These are phyloP conservation scores for Pseudogymnoascus sp. DNA, from an alignment of 2,329 filamentous ascomycete genomes.

Conservation along the genomic window DNA sequence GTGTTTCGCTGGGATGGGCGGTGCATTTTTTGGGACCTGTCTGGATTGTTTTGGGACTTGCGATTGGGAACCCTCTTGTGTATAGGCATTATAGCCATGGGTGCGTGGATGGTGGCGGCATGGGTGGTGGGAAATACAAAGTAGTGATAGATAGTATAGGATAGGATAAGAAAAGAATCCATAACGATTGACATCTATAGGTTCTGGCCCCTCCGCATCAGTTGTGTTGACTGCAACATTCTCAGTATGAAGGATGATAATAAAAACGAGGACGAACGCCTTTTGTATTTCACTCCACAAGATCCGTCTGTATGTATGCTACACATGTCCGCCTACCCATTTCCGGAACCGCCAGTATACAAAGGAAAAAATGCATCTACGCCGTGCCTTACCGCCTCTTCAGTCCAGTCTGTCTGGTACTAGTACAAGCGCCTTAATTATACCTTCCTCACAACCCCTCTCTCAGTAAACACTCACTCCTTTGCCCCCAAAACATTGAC, in stretches of 20 bases:
- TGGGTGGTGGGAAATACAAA: background rate
- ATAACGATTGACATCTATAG: background rate
- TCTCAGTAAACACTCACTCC: slow-evolving; percentile 19
- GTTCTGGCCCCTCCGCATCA: background rate
- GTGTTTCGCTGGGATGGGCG: slow-evolving; percentile 1
- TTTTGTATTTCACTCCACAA: background rate
- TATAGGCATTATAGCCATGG: slow-evolving; percentile 3
- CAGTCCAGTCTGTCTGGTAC: slow-evolving; percentile 1
- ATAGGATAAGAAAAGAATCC: background rate
- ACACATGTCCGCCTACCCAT: background rate
- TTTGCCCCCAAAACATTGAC: slow-evolving; percentile 60
- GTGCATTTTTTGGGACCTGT: slow-evolving; percentile 5
- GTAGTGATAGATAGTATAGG: background rate
- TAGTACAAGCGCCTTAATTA: slow-evolving; percentile 4
- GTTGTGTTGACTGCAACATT: background rate
- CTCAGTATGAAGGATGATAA: background rate
- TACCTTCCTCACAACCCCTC: slow-evolving; percentile 9
- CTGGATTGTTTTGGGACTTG: background rate
- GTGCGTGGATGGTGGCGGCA: background rate
- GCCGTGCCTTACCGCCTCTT: slow-evolving; percentile 6
- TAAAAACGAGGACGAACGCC: background rate
- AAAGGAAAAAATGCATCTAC: background rate
- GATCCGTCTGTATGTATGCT: background rate
- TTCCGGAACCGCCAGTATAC: background rate
- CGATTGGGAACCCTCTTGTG: background rate